Base-by-base conservation (phyloP, 345 rosid species). In the Boechera stricta region DNA sequence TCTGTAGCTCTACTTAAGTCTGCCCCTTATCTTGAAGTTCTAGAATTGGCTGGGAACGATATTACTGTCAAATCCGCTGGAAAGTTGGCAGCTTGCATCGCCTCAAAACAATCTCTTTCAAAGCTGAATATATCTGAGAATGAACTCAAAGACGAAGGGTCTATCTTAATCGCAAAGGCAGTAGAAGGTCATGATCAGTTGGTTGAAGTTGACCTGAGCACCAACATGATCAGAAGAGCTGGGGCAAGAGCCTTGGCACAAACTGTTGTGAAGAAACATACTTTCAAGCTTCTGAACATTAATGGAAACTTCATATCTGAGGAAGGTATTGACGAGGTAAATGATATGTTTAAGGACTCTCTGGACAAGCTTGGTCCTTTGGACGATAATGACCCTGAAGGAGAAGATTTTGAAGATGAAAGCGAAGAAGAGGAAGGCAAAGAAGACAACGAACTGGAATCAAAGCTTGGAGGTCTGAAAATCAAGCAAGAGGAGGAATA, bases 11-110 rank as follows among this genome's bases (percentile, higher is more conserved):
- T 93, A 28, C 79, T 73, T 69, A 88, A 88, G 71, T 86, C 86
- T 28, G 88, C 88, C 53, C 89, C 92, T 48, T 83, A 85, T 10
- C 94, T 90, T 67, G 86, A 90, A 87, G 94, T 91, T 62, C 66
- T 93, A 67, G 98, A 93, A 31, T 85, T 93, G 92, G 91, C 91
- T 47, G 98, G 98, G 66, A 93, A 93, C 67, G 97, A 93, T 39
- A 86, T 93, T 58, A 84, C 97, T 33, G 84, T 86, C 5, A 87
- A 84, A 68, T 89, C 81, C 68, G 71, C 89, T 56, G 58, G 81
- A 21, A 61, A 73, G 73, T 70, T 90, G 58, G 92, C 90, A 61
- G 83, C 82, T 47, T 90, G 97, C 80, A 82, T 91, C 32, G 89
- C 84, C 12, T 77, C 80, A 0, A 91, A 91, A 80, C 90, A 84